Evolutionary conservation across 805 yeast genomes (phyloP).

Genomic region (Yamadazyma insecticola): DNA sequence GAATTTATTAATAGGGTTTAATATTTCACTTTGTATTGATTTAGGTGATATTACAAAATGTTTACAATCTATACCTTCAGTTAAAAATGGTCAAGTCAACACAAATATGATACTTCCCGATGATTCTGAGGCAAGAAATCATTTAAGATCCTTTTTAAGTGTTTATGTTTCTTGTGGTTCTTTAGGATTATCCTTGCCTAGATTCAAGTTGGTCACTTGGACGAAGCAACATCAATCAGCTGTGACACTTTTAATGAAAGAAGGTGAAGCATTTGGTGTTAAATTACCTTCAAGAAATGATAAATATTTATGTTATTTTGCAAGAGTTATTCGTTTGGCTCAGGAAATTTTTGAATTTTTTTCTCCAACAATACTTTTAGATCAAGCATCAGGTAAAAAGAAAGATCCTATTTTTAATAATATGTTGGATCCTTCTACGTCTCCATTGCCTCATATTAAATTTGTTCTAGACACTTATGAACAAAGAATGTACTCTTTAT

Average conservation of each 20-base stretch:
- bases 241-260: constrained; percentile 9
- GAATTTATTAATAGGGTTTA: constrained; percentile 41
- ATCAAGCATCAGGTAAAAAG: constrained; percentile 7
- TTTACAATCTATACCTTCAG: too few species aligned
- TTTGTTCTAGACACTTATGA: constrained; percentile 37
- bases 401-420: constrained; percentile 9
- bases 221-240: constrained; percentile 39
- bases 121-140: constrained; percentile 18
- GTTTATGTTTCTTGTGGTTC: constrained; percentile 50
- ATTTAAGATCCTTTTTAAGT: constrained; percentile 40
- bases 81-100: constrained; percentile 1
- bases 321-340: constrained; percentile 43
- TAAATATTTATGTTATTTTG: constrained; percentile 39
- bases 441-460: constrained; percentile 12
- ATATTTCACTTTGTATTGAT: constrained; percentile 46
- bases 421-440: constrained; percentile 10
- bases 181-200: constrained; percentile 45
- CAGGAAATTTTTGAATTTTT: constrained; percentile 45
- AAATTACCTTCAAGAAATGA: constrained; percentile 26
- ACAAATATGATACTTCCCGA: constrained; percentile 14
- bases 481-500: constrained; percentile 32
- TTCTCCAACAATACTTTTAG: constrained; percentile 18
- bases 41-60: constrained; percentile 30
- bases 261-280: constrained; percentile 14
- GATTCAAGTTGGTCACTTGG: constrained; percentile 50